phyloP scores from a whole-genome alignment of 2,329 filamentous ascomycete species.

The Pestalotiopsis sp. region DNA sequence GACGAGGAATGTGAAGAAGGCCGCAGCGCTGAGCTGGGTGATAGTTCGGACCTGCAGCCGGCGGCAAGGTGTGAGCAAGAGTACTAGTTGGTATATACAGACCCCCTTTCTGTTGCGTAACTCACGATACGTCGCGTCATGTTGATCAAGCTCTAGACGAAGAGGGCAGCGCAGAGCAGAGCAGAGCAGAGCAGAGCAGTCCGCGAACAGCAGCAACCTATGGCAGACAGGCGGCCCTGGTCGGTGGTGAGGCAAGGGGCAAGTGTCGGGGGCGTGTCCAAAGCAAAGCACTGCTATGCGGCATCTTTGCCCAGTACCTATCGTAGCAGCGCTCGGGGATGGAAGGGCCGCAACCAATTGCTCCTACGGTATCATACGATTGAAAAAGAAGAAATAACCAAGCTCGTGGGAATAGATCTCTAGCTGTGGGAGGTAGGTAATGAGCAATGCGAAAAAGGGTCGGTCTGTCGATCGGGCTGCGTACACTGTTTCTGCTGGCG shows the following conservation, averaged over 20 bases:
- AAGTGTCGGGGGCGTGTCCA: constrained; percentile 15
- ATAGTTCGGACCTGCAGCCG: constrained; percentile 62
- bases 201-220: not conserved
- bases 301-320: constrained; percentile 14
- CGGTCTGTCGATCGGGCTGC: not conserved
- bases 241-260: not conserved
- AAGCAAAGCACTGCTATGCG: constrained; percentile 12
- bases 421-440: not conserved
- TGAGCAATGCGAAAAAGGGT: not conserved
- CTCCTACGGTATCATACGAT: not conserved
- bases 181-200: not conserved
- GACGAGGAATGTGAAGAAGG: constrained; percentile 68
- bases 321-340: not conserved
- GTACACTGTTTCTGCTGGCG: not conserved
- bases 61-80: not conserved
- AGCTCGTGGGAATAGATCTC: too few species aligned
- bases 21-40: constrained; percentile 72
- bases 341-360: not conserved
- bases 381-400: too few species aligned
- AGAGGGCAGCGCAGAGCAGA: not conserved
- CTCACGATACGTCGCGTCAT: constrained; percentile 38
- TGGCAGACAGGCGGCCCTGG: not conserved
- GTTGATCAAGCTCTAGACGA: constrained; percentile 19
- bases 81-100: not conserved
- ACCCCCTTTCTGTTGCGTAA: not conserved